Evolutionary conservation across 2,329 filamentous ascomycete species (phyloP).

Genomic region (Rutstroemia sp.): DNA sequence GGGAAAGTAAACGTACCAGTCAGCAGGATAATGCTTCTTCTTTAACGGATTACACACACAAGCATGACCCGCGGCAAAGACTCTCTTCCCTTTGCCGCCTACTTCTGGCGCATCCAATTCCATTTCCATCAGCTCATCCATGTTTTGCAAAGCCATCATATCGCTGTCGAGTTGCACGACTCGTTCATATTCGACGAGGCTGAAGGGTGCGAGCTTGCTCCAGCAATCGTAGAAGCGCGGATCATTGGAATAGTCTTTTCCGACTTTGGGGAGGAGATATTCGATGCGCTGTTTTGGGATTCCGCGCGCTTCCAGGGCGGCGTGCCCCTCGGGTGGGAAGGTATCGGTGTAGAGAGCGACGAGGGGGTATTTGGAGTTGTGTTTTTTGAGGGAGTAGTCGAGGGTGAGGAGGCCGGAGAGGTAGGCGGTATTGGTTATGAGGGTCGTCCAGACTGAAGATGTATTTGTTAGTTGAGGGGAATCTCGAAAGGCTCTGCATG

Average conservation of each 20-base stretch:
- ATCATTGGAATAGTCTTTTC: conserved; percentile 62
- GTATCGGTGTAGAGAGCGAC: conserved; percentile 76
- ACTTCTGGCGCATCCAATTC: conserved; percentile 53
- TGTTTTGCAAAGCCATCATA: conserved; percentile 76
- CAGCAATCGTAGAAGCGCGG: conserved; percentile 86
- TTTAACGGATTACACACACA: conserved; percentile 80
- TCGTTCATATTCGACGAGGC: conserved; percentile 66
- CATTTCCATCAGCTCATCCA: conserved; percentile 90
- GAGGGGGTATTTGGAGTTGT: conserved; percentile 64
- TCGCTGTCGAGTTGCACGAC: conserved; percentile 83
- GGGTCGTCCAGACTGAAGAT: conserved; percentile 72
- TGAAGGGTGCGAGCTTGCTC: conserved; percentile 78
- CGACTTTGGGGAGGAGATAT: conserved; percentile 61
- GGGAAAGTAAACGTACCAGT: conserved; percentile 47
- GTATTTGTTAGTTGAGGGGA: conserved; percentile 6
- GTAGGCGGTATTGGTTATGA: conserved; percentile 80
- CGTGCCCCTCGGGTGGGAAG: conserved; percentile 61
- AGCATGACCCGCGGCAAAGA: conserved; percentile 79
- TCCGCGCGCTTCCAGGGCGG: conserved; percentile 59
- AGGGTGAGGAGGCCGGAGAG: conserved; percentile 77
- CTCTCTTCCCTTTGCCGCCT: conserved; percentile 45
- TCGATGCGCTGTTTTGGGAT: conserved; percentile 65
- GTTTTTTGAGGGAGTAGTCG: conserved; percentile 63
- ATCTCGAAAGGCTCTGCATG: background rate
- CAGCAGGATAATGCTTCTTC: conserved; percentile 68